Evolutionary conservation across 106 monocot genomes (phyloP), one percentile per base, ranked within the genome.

Genomic region (Platanthera guangdongensis): DNA sequence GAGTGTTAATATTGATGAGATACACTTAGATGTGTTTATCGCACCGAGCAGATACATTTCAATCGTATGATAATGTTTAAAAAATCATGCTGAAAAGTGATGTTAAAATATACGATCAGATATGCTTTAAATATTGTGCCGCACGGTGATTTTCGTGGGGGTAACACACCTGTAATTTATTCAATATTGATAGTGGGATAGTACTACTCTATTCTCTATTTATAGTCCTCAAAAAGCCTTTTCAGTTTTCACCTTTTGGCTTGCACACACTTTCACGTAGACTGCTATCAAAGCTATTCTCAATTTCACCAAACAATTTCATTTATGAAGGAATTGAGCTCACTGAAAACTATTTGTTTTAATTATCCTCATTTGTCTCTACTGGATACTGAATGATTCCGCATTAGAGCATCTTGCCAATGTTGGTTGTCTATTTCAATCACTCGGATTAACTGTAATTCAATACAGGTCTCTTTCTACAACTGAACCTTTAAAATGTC

Each of bases 311-410:
- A 32, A 32, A 32, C 32, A 32, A 32, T 32, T 72, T 72, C 9
- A 3, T 72, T 72, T 72, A 10, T 52, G 80, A 93, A 93, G 48
- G 77, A 79, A 73, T 16, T 96, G 74, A 86, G 80, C 71, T 85
- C 95, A 7, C 67, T 86, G 32, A 96, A 86, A 81, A 73, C 51
- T 16, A 91, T 96, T 83, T 85, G 82, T 49, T 84, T 86, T 50
- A 77, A 79, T 16, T 96, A 93, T 54, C 52, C 78, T 48, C 47
- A 52, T 19, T 73, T 96, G 19, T 72, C 79, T 73, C 72, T 68
- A 75, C 78, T 96, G 30, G 87, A 96, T 81, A 32, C 32, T 96
- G 47, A 83, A 84, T 71, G 95, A 96, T 87, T 74, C 75, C 71
- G 87, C 88, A 48, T 77, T 96, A 18, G 74, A 49, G 14, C 57